A percentile compares a stretch with the other conserved stretches of the same genome.
Conservation (phyloP, 768 basidiomycete genomes). For the Pilatotrama ljubarskyi region DNA sequence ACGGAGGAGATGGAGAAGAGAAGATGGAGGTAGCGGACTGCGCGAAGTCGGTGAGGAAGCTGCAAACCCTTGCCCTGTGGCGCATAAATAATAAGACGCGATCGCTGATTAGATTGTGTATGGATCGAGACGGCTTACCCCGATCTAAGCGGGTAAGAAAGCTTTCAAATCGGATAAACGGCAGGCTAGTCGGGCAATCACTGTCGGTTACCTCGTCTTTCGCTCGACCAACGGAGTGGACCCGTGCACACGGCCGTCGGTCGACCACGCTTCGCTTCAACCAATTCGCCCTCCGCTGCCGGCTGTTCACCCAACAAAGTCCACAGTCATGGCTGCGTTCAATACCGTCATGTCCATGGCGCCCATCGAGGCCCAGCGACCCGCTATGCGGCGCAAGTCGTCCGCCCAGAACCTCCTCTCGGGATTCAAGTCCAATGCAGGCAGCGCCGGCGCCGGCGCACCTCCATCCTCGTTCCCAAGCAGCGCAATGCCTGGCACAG, state of each 20-base stretch:
- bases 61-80: slow-evolving; percentile 12
- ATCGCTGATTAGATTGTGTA: slow-evolving; percentile 22
- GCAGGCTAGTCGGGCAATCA: background rate
- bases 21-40: slow-evolving; percentile 1
- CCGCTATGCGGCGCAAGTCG: slow-evolving; percentile 79
- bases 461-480: slow-evolving; percentile 23
- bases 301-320: slow-evolving; percentile 9
- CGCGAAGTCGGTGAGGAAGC: slow-evolving; percentile 10
- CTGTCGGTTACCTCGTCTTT: background rate
- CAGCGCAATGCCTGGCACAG: slow-evolving; percentile 21
- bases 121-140: background rate
- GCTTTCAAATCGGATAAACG: background rate
- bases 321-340: slow-evolving; percentile 28
- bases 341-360: slow-evolving; percentile 29
- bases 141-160: slow-evolving; percentile 15
- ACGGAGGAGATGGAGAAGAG: slow-evolving; percentile 23
- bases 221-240: background rate
- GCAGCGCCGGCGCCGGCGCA: slow-evolving; percentile 2
- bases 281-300: slow-evolving; percentile 15
- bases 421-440: slow-evolving; percentile 56
- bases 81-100: slow-evolving; percentile 12
- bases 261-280: slow-evolving; percentile 1
- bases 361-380: slow-evolving; percentile 34
- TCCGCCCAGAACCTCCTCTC: slow-evolving; percentile 82
- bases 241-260: background rate